Percentiles rank a stretch among this genome's conserved stretches.
Evolutionary conservation across 1,139 yeast species (phyloP).

Genomic region (Suhomyces chickasaworum): DNA sequence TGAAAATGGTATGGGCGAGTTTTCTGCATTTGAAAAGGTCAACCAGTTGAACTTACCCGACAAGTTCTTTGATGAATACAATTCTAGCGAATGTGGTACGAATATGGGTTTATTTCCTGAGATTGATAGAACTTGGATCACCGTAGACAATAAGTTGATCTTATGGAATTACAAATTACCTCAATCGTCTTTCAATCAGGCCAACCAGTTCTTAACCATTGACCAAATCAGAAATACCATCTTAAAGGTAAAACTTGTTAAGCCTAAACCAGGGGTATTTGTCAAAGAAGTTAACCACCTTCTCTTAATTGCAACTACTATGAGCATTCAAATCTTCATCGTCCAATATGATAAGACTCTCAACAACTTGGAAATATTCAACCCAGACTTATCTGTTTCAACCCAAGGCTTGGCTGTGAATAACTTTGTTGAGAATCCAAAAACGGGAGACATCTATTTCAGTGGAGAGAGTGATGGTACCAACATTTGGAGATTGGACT

Average conservation of each 20-base stretch:
- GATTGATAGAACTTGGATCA: conserved; percentile 84
- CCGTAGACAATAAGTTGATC: conserved; percentile 77
- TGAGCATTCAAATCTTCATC: conserved; percentile 76
- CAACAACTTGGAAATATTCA: conserved; percentile 68
- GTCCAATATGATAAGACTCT: conserved; percentile 55
- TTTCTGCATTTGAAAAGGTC: conserved; percentile 78
- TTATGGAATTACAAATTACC: conserved; percentile 79
- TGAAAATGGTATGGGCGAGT: conserved; percentile 48
- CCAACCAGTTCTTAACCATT: conserved; percentile 73
- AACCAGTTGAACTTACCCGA: conserved; percentile 79
- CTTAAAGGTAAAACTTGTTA: conserved; percentile 70
- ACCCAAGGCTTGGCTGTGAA: conserved; percentile 77
- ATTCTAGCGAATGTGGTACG: conserved; percentile 65
- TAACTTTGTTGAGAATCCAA: conserved; percentile 58
- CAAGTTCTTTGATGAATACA: conserved; percentile 74
- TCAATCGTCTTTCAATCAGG: conserved; percentile 48
- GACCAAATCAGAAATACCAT: conserved; percentile 84
- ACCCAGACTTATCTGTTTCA: conserved; percentile 81
- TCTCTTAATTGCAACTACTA: conserved; percentile 76
- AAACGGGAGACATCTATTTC: conserved; percentile 80
- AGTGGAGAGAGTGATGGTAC: conserved; percentile 75
- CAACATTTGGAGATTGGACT: conserved; percentile 85
- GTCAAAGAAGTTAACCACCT: conserved; percentile 74
- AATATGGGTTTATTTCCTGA: conserved; percentile 86
- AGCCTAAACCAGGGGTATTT: conserved; percentile 80